phyloP scores from a whole-genome alignment of 2,329 filamentous ascomycete genomes.

The Aspergillus neotritici region DNA sequence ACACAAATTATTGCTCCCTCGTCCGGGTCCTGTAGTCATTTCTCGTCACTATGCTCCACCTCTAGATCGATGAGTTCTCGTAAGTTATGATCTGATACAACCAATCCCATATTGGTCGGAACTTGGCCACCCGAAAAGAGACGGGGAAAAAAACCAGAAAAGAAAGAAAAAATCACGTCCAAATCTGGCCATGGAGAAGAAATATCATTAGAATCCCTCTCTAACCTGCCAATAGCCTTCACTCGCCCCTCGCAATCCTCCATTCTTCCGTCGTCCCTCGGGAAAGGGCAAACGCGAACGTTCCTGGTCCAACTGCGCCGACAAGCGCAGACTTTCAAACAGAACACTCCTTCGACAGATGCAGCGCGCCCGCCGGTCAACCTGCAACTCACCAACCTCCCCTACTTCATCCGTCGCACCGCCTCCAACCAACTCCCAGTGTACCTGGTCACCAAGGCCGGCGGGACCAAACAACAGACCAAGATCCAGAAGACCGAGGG shows the following conservation, averaged over 20 bases:
- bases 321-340: slow-evolving; percentile 32
- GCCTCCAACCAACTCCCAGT: slow-evolving; percentile 66
- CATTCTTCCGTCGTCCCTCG: slow-evolving; percentile 12
- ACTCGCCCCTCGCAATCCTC: slow-evolving; percentile 12
- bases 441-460: slow-evolving; percentile 67
- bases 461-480: slow-evolving; percentile 70
- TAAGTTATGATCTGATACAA: slow-evolving; percentile 22
- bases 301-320: slow-evolving; percentile 35
- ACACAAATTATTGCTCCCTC: slow-evolving; percentile 25
- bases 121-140: slow-evolving; percentile 1
- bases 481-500: slow-evolving; percentile 75
- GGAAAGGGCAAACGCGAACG: slow-evolving; percentile 28
- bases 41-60: slow-evolving; percentile 25
- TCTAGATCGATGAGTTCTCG: slow-evolving; percentile 23
- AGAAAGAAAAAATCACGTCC: no score
- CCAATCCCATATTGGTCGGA: slow-evolving; percentile 1
- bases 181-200: no score
- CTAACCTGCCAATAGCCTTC: no score
- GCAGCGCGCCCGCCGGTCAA: slow-evolving; percentile 29
- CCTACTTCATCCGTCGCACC: slow-evolving; percentile 70
- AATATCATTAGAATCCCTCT: no score
- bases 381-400: slow-evolving; percentile 43
- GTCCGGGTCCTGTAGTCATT: slow-evolving; percentile 25
- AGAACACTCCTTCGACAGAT: slow-evolving; percentile 17
- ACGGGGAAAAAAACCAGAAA: not conserved